phyloP scores from a whole-genome alignment of 2,329 filamentous ascomycete genomes.

The Boeremia lycopersici region DNA sequence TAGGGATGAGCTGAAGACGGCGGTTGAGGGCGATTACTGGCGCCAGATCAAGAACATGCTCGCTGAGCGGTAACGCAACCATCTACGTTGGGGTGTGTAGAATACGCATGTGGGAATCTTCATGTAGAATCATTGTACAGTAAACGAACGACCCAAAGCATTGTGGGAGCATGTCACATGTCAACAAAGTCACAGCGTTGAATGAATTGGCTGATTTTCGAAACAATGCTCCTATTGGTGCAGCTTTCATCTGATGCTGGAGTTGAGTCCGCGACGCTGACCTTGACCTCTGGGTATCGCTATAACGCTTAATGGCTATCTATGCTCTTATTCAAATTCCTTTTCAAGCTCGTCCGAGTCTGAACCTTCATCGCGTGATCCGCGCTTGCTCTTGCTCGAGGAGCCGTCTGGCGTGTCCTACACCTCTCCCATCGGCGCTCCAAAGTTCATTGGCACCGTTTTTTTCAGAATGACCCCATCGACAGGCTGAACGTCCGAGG shows the following conservation, averaged over 20 bases:
- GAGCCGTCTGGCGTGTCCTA: conserved; percentile 14
- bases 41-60: conserved; percentile 81
- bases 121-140: conserved; percentile 18
- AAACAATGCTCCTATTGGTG: conserved; percentile 3
- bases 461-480: conserved; percentile 46
- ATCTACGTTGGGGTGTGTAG: not conserved
- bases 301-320: conserved; percentile 3
- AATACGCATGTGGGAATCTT: conserved; percentile 6
- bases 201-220: not conserved
- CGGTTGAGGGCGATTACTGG: conserved; percentile 73
- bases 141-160: not conserved
- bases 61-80: conserved; percentile 67
- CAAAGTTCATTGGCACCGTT: conserved; percentile 40
- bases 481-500: conserved; percentile 29
- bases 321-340: conserved; percentile 4
- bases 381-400: not conserved
- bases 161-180: conserved; percentile 1
- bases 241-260: not conserved
- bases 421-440: conserved; percentile 41
- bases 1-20: conserved; percentile 79
- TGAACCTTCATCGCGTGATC: not conserved
- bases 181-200: not conserved
- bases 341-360: not conserved
- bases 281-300: conserved; percentile 10
- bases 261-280: not conserved